phyloP scores from a whole-genome alignment of 78 protist species.

The Dictyostelium purpureum region DNA sequence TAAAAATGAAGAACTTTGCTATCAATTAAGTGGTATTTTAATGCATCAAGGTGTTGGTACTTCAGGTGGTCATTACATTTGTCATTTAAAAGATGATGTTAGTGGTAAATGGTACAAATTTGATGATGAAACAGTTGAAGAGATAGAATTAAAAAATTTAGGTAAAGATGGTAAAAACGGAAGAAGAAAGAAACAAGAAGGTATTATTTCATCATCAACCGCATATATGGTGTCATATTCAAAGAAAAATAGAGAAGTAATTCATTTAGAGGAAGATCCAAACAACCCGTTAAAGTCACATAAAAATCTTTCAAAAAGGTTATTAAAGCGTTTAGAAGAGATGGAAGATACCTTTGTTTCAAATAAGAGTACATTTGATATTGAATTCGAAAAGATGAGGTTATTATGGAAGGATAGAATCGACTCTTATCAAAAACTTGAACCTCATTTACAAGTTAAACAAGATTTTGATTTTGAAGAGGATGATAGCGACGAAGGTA shows the following conservation, averaged over 20 bases:
- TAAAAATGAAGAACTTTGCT: not conserved
- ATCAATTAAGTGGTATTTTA: constrained; percentile 54
- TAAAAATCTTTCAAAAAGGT: not conserved
- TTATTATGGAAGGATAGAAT: constrained; percentile 6
- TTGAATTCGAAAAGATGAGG: not conserved
- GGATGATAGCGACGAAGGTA: not conserved
- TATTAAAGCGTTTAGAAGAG: not conserved
- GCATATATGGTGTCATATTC: constrained; percentile 45
- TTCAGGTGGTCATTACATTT: constrained; percentile 60
- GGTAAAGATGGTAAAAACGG: constrained; percentile 3
- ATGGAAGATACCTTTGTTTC: not conserved
- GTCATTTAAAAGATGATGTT: constrained; percentile 36
- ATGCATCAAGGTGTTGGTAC: constrained; percentile 49
- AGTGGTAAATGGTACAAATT: constrained; percentile 55
- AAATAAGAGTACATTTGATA: not conserved
- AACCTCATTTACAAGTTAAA: not conserved
- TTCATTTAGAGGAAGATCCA: not conserved
- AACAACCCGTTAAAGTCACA: not conserved
- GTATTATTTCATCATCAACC: constrained; percentile 8
- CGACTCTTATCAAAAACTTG: not conserved
- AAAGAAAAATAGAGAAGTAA: constrained; percentile 18
- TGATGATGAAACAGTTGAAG: constrained; percentile 44
- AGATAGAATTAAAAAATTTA: not conserved
- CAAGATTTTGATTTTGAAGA: not conserved
- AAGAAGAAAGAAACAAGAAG: constrained; percentile 23